Evolutionary conservation across 2,329 filamentous ascomycete genomes (phyloP), one percentile per base, ranked within the genome.

Genomic region (Penicillium sp.): DNA sequence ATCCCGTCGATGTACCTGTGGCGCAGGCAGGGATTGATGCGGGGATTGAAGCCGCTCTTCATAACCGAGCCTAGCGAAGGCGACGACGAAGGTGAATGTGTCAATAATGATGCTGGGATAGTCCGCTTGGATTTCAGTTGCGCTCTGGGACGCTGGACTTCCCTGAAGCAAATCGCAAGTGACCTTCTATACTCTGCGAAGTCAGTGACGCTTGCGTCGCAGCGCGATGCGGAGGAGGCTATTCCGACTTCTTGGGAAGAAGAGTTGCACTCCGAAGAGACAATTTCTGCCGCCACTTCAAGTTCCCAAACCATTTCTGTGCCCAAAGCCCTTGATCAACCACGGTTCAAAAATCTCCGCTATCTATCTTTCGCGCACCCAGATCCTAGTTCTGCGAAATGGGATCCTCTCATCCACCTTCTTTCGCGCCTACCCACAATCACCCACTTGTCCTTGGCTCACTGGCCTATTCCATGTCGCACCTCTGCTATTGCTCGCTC

Each of bases 401-500:
- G 83, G 83, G 67, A 74, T 13, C 75, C 79, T 5, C 72, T 87
- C 2, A 69, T 86, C 2, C 67, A 71, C 1, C 63, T 86, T 1
- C 74, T 82, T 0, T 74, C 77, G 0, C 73, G 79, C 24, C 66
- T 83, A 0, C 74, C 79, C n/a, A 81, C 76, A 3, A 64, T 87
- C 22, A 85, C 82, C 0, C 83, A 86, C 57, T 72, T 87, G 2
- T 86, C 83, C 0, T 73, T 87, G 2, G 82, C 83, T 2, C 75
- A 83, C 63, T 87, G 83, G 83, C 82, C 82, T 2, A 69, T 74
- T 18, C 83, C 83, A 2, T 81, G 78, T 0, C 68, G 80, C n/a
- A 83, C 80, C 0, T 80, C 81, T 0, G 79, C 82, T 53, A 70
- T 81, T 2, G 65, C 76, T 6, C 75, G 74, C 10, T 69, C 80